phyloP scores from a whole-genome alignment of 495 filamentous ascomycete genomes.

The Aspergillus affinis region DNA sequence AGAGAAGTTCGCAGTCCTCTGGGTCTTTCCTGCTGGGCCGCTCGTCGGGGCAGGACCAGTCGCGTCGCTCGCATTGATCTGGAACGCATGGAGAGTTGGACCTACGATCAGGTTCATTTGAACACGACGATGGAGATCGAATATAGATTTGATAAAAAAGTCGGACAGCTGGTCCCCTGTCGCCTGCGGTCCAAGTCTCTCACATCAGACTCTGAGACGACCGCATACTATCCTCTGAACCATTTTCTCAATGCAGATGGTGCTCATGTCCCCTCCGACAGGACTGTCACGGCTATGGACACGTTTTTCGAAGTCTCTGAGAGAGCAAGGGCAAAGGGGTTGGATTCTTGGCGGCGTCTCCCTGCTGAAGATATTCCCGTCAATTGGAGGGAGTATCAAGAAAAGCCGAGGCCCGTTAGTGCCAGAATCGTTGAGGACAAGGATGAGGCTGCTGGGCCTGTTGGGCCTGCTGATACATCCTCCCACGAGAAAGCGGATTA shows the following conservation, averaged over 20 bases:
- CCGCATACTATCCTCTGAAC: constrained; percentile 2
- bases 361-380: constrained; percentile 1
- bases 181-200: constrained; percentile 7
- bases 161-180: background rate
- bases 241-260: constrained; percentile 5
- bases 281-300: background rate
- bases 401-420: background rate
- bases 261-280: constrained; percentile 1
- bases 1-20: constrained; percentile 13
- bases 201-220: background rate
- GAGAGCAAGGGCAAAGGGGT: constrained; percentile 2
- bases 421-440: background rate
- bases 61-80: constrained; percentile 12
- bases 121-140: constrained; percentile 17
- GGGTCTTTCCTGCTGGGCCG: constrained; percentile 17
- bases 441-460: background rate
- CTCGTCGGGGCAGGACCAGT: constrained; percentile 1
- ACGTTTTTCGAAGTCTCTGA: constrained; percentile 5
- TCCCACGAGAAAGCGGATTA: background rate
- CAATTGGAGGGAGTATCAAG: background rate
- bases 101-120: constrained; percentile 10
- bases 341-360: constrained; percentile 8
- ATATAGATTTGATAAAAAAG: background rate
- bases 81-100: constrained; percentile 14
- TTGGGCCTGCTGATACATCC: too few relatives aligned